phyloP scores from a whole-genome alignment of 768 basidiomycete species.

The Trametes cinnabarina region DNA sequence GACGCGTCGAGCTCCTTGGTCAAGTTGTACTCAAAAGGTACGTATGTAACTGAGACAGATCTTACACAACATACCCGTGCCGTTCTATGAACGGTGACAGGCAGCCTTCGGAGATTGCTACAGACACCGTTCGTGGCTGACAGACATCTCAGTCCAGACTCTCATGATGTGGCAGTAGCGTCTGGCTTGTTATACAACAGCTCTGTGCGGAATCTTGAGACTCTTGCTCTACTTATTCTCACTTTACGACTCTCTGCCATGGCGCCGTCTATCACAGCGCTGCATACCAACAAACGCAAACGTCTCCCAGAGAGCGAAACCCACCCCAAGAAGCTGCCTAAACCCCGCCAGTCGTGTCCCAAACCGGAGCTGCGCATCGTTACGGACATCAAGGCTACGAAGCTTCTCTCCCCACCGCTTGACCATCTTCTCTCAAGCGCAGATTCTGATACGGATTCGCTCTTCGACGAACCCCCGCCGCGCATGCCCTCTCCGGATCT shows the following conservation, averaged over 20 bases:
- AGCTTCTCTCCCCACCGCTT: slow-evolving; percentile 1
- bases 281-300: slow-evolving; percentile 9
- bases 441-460: slow-evolving; percentile 37
- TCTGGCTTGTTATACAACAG: too few relatives aligned
- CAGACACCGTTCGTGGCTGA: too few relatives aligned
- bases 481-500: background rate
- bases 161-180: too few relatives aligned
- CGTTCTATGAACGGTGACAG: too few relatives aligned
- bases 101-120: too few relatives aligned
- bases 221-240: background rate
- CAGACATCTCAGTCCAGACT: too few relatives aligned
- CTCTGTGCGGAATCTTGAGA: too few relatives aligned
- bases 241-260: background rate
- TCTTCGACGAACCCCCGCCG: slow-evolving; percentile 46
- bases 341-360: background rate
- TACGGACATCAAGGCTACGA: background rate
- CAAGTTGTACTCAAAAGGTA: too few relatives aligned
- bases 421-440: slow-evolving; percentile 3
- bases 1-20: too few relatives aligned
- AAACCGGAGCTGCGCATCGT: slow-evolving; percentile 6
- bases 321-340: background rate
- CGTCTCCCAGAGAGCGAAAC: background rate
- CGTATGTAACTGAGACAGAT: too few relatives aligned
- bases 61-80: too few relatives aligned
- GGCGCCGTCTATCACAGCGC: background rate